Evolutionary conservation across 2,329 filamentous ascomycete species (phyloP).

Genomic region (Metarhizium anisopliae): DNA sequence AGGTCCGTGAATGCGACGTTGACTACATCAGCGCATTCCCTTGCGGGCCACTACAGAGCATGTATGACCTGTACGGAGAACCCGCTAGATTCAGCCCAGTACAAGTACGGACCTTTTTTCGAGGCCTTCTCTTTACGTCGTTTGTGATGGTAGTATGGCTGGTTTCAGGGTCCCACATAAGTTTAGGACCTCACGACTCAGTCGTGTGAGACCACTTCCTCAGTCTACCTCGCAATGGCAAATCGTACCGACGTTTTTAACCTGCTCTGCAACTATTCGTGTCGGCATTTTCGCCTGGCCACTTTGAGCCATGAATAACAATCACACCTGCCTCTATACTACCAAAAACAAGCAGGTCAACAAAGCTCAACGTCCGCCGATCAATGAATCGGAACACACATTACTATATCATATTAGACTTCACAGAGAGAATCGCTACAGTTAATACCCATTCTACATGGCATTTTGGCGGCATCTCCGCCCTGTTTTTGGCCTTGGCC

Average conservation of each 20-base stretch:
- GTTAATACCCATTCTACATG: background rate
- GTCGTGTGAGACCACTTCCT: background rate
- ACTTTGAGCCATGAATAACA: background rate
- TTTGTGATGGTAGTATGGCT: slow-evolving; percentile 35
- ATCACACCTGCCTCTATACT: background rate
- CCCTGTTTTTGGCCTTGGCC: background rate
- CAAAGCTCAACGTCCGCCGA: background rate
- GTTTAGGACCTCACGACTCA: background rate
- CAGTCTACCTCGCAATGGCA: background rate
- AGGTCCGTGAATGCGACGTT: slow-evolving; percentile 51
- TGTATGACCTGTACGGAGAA: slow-evolving; percentile 5
- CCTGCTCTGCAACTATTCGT: background rate
- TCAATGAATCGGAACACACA: background rate
- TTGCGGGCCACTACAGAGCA: slow-evolving; percentile 22
- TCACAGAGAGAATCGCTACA: too few species aligned
- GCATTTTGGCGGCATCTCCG: background rate
- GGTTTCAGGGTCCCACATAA: slow-evolving; percentile 25
- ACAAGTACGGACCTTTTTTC: slow-evolving; percentile 29
- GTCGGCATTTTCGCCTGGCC: background rate
- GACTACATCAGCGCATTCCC: slow-evolving; percentile 47
- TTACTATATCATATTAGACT: too few species aligned
- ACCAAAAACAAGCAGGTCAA: background rate
- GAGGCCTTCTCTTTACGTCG: slow-evolving; percentile 33
- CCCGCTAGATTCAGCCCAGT: slow-evolving; percentile 12
- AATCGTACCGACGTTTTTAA: background rate